A percentile compares a stretch with the other conserved stretches of the same genome.
These are phyloP conservation scores for Globisporangium polare DNA, from an alignment of 352 stramenopile species.

Conservation along the genomic window DNA sequence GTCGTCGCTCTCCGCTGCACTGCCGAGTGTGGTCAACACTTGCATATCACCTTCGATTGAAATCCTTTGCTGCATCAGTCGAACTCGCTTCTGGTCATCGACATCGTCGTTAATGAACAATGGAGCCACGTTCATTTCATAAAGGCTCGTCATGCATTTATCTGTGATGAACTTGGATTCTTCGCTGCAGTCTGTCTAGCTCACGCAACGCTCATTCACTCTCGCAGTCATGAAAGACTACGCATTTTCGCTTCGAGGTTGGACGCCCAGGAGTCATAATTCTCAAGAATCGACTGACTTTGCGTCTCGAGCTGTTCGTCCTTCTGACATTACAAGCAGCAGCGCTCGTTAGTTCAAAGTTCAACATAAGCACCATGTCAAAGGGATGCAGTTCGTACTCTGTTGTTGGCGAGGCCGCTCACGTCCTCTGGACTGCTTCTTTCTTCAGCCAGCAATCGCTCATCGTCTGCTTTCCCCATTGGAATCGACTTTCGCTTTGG, in stretches of 20 bases:
- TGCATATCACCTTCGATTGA: neutral
- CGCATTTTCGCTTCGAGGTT: constrained; percentile 53
- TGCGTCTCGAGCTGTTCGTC: constrained; percentile 9
- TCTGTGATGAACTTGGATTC: neutral
- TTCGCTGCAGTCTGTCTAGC: neutral
- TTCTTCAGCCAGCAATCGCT: neutral
- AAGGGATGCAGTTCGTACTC: neutral
- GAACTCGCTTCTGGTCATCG: neutral
- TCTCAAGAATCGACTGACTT: constrained; percentile 37
- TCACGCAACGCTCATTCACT: neutral
- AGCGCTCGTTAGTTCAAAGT: neutral
- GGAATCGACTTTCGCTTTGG: neutral
- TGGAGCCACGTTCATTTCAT: neutral
- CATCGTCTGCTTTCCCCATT: neutral
- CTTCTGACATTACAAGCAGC: neutral
- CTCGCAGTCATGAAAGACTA: constrained; percentile 21
- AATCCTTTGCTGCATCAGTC: neutral
- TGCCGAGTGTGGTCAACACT: neutral
- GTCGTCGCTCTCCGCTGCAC: neutral
- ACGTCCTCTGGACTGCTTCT: constrained; percentile 2
- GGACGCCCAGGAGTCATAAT: constrained; percentile 51
- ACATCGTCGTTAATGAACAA: neutral
- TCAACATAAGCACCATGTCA: neutral
- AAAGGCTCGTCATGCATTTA: neutral
- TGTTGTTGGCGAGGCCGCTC: constrained; percentile 9